Evolutionary conservation across 805 yeast species (phyloP), one percentile per base, ranked within the genome.

Genomic region (Teunomyces pallodes): DNA sequence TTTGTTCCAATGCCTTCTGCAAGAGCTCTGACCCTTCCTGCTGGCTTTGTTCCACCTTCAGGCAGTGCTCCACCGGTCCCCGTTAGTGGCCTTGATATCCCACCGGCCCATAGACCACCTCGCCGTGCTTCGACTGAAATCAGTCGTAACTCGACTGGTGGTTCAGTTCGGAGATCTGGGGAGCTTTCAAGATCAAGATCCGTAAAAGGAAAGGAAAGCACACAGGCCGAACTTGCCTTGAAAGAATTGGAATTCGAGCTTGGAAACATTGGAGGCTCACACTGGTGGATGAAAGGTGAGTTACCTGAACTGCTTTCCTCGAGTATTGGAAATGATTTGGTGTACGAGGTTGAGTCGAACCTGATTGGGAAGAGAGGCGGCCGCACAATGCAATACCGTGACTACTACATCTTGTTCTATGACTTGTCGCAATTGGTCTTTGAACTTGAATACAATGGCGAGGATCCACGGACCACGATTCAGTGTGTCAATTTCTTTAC

Each of bases 371-470:
- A 86, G 58, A 79, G 96, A 54, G 80, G 81, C 9, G 80, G 80
- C 20, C 69, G 81, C 36, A 54, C 51, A 2, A 66, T 77, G 5
- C 66, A 74, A 4, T 72, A 79, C 52, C 75, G 86, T 46, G 90
- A 86, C 53, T 82, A 86, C 54, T 89, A 88, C 60, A 73, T 90
- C 10, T 66, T 90, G 36, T 84, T 82, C 64, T 82, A 79, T 51
- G 95, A 88, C 61, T 82, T 85, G 54, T 80, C 94, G 1, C 89
- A 84, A 55, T 70, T 83, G 3, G 67, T 79, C 1, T 67, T 89
- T 52, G 82, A 83, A 43, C 67, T 87, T 4, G 72, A 76, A 17
- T 89, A 72, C 57, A 84, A 83, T 35, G 55, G 60, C 12, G 67
- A 69, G 10, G 78, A 82, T 47, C 90, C 94, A 1, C 61, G 76